Conservation (phyloP, 495 filamentous ascomycete species). For the Recurvomyces mirabilis region DNA sequence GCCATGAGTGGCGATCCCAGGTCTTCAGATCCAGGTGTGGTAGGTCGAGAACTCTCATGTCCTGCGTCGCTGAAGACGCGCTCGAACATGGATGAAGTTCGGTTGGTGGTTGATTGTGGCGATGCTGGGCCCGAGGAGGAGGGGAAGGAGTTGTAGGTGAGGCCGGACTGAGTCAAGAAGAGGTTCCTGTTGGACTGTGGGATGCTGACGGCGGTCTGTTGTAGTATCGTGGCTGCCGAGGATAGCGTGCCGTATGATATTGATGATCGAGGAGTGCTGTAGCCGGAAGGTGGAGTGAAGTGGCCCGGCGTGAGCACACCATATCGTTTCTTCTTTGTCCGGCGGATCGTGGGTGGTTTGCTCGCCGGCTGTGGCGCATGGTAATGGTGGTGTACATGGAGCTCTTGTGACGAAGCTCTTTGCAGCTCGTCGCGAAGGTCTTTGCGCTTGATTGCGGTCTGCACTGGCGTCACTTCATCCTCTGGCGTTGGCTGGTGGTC, state of each 20-base stretch:
- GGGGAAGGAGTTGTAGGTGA: constrained; percentile 46
- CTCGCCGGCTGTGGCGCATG: constrained; percentile 53
- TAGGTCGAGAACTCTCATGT: constrained; percentile 51
- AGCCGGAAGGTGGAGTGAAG: constrained; percentile 48
- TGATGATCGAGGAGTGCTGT: constrained; percentile 34
- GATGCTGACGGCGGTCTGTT: constrained; percentile 53
- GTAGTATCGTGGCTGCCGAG: constrained; percentile 46
- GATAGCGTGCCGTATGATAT: constrained; percentile 33
- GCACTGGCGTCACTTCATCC: constrained; percentile 30
- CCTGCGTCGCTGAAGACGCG: constrained; percentile 40
- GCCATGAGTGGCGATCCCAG: constrained; percentile 30
- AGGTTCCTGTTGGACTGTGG: constrained; percentile 40
- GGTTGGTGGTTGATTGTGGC: constrained; percentile 56
- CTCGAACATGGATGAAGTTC: constrained; percentile 70
- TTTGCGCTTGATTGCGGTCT: constrained; percentile 47
- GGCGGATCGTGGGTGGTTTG: constrained; percentile 43
- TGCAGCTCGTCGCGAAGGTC: constrained; percentile 44
- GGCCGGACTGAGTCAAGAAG: constrained; percentile 56
- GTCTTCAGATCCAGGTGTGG: constrained; percentile 54
- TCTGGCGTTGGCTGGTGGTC: constrained; percentile 56
- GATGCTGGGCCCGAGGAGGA: constrained; percentile 71
- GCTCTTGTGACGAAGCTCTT: constrained; percentile 49
- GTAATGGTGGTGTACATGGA: constrained; percentile 91
- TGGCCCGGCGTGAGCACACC: constrained; percentile 42
- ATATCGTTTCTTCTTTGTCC: constrained; percentile 60